Evolutionary conservation across 139 green algal genomes (phyloP), one percentile per base, ranked within the genome.

Genomic region (Coelastrella sp.): DNA sequence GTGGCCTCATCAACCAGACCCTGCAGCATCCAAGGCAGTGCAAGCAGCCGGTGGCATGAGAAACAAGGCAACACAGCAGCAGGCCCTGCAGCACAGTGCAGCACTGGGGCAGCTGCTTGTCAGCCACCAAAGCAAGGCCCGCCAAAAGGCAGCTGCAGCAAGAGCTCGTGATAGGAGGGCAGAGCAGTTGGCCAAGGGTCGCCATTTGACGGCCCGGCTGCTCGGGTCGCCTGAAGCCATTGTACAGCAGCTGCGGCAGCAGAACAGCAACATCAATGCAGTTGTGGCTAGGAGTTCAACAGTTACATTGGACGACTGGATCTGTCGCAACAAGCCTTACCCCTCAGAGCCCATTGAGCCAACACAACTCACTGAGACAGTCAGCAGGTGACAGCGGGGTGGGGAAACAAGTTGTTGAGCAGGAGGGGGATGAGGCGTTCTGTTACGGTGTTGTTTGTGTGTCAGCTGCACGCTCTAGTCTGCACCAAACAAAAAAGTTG

Each of bases 1-100:
- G 87, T 81, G 47, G 83, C 90, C 59, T n/a, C 90, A 32, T 76
- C 54, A 14, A 57, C 13, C 56, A 75, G 85, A 77, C 14, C 16
- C 68, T 8, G 64, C 89, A 83, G 66, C 90, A 65, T 77, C 16
- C 17, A 76, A 76, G 7, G 16, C 16, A 32, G 65, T 84, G 89
- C 83, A 71, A 22, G 17, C 75, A 19, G 32, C 59, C 64, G 78
- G 89, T 22, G 73, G 85, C 56, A 83, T n/a, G 22, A 86, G 14
- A 54, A 6, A 32, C 57, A 73, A 71, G 22, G 20, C 14, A n/a
- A 60, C 73, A 16, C 60, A 23, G 64, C 16, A 19, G 66, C 66
- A 88, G 23, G 59, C 84, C 20, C 56, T 66, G 13, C 32, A 23
- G 5, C 47, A 75, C 19, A 54, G 47, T 60, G 5, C 60, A 22